Percentiles rank a stretch among this genome's conserved stretches.
phyloP scores from a whole-genome alignment of 1,139 yeast species.

The Lipomyces yarrowii region DNA sequence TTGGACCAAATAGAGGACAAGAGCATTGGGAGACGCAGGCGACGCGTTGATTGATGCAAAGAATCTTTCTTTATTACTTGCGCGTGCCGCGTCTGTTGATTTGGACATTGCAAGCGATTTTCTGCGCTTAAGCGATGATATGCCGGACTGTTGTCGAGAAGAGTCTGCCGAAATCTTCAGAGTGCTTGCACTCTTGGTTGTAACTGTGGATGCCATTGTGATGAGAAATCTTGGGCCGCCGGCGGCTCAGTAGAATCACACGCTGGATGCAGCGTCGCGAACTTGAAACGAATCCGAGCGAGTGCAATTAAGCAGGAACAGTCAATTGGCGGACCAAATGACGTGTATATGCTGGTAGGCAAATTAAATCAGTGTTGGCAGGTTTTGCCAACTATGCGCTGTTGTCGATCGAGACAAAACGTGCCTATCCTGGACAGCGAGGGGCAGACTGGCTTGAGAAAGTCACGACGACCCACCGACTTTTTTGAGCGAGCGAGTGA shows the following conservation, averaged over 20 bases:
- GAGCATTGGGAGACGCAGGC: constrained; percentile 4
- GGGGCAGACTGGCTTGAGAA: neutral
- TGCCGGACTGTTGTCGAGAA: neutral
- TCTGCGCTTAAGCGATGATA: neutral
- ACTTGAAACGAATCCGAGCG: neutral
- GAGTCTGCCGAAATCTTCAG: neutral
- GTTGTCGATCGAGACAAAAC: neutral
- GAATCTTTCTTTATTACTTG: neutral
- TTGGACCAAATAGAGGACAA: constrained; percentile 10
- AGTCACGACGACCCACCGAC: neutral
- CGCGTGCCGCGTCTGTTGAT: neutral
- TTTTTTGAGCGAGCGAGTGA: neutral
- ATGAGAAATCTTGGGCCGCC: neutral
- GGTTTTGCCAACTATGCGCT: neutral
- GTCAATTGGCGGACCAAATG: neutral
- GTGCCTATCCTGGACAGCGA: neutral
- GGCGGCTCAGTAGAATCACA: neutral
- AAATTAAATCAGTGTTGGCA: neutral
- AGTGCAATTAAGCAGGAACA: neutral
- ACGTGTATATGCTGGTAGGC: neutral
- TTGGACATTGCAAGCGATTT: neutral
- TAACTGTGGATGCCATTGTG: neutral
- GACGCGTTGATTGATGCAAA: neutral
- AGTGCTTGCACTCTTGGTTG: neutral
- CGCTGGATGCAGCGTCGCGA: neutral